Percentiles rank a stretch among this genome's conserved stretches.
Evolutionary conservation across 2,329 filamentous ascomycete species (phyloP).

Genomic region (Microsporum audouinii): DNA sequence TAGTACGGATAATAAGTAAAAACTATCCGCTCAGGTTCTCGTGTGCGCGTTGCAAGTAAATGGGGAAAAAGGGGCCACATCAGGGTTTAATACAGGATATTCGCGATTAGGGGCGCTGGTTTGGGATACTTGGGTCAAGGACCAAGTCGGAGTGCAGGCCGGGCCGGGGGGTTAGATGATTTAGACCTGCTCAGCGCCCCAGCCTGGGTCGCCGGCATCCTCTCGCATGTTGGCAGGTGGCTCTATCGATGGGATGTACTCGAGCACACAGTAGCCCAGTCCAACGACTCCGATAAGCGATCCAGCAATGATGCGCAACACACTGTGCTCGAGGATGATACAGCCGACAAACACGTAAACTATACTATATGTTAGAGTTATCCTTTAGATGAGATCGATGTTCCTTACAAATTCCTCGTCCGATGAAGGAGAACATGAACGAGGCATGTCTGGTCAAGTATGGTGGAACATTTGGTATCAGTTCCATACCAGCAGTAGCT

Average conservation of each 20-base stretch:
- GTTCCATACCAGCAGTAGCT: slow-evolving; percentile 69
- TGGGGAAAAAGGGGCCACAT: background rate
- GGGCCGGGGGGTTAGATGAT: background rate
- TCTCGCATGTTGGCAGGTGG: slow-evolving; percentile 73
- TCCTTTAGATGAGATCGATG: background rate
- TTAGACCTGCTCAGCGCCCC: slow-evolving; percentile 68
- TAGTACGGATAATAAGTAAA: background rate
- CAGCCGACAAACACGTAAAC: slow-evolving; percentile 95
- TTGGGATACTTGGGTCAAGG: background rate
- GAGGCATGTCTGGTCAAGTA: slow-evolving; percentile 88
- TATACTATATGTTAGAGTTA: slow-evolving; percentile 27
- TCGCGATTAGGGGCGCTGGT: background rate
- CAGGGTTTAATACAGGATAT: background rate
- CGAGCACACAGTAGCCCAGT: slow-evolving; percentile 62
- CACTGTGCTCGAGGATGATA: slow-evolving; percentile 59
- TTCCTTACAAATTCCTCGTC: slow-evolving; percentile 80
- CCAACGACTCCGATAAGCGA: slow-evolving; percentile 67
- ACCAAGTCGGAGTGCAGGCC: background rate
- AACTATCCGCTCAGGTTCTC: background rate
- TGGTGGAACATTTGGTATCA: slow-evolving; percentile 70
- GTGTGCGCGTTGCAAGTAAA: background rate
- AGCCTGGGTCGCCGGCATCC: slow-evolving; percentile 59
- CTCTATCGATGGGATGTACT: slow-evolving; percentile 69
- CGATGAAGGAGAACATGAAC: slow-evolving; percentile 96
- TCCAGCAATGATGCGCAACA: slow-evolving; percentile 64